Evolutionary conservation across 441 rosid genomes (phyloP).

Genomic region (Viola pubescens): DNA sequence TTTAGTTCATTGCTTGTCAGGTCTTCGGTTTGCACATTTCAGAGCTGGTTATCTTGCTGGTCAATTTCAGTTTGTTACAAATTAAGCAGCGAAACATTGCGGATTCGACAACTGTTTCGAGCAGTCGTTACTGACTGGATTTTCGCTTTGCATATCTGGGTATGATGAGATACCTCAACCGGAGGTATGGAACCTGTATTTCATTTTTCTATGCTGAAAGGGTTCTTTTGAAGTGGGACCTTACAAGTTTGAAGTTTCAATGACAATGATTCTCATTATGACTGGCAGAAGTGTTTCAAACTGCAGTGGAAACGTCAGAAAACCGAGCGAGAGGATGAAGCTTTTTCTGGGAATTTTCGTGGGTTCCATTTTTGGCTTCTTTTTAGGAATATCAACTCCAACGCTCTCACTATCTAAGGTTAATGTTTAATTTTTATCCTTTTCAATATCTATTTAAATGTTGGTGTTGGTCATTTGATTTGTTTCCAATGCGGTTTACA

Average conservation of each 20-base stretch:
- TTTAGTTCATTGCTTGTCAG: background rate
- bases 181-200: conserved; percentile 28
- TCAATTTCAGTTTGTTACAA: conserved; percentile 12
- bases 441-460: background rate
- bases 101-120: conserved; percentile 25
- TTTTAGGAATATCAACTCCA: conserved; percentile 73
- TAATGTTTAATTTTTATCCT: background rate
- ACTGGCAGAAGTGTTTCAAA: conserved; percentile 12
- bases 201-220: conserved; percentile 1
- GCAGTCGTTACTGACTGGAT: conserved; percentile 13
- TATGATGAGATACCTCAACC: conserved; percentile 26
- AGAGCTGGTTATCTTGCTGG: background rate
- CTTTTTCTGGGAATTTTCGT: conserved; percentile 57
- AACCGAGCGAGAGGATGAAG: conserved; percentile 70
- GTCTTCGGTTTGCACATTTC: background rate
- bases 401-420: conserved; percentile 81
- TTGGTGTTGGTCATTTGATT: conserved; percentile 12
- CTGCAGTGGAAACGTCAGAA: conserved; percentile 47
- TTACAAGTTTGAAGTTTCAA: background rate
- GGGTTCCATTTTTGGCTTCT: conserved; percentile 76
- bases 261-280: conserved; percentile 6
- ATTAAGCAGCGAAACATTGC: conserved; percentile 5
- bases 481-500: conserved; percentile 8
- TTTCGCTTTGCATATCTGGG: conserved; percentile 11
- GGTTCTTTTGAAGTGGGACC: background rate